Percentiles rank a stretch among this genome's conserved stretches.
Conservation (phyloP, 179 eudicot species). For the Carnegiea gigantea region DNA sequence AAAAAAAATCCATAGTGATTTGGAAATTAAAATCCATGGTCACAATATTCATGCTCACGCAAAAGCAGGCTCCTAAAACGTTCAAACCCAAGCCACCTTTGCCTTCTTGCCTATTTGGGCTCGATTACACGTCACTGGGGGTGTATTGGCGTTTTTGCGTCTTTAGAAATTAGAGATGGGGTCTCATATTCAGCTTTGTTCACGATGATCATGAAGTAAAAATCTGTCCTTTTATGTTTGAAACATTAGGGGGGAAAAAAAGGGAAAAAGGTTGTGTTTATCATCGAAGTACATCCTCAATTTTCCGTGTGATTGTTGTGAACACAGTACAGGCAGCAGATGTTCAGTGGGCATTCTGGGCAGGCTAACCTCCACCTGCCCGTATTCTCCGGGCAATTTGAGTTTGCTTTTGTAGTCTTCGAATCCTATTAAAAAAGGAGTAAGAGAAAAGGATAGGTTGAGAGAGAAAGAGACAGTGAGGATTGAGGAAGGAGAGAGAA, state of each 20-base stretch:
- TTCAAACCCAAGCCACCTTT: background rate
- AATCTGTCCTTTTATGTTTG: background rate
- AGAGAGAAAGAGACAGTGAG: constrained; percentile 23
- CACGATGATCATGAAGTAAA: constrained; percentile 1
- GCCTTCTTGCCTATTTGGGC: background rate
- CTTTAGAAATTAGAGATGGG: background rate
- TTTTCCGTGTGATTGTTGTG: constrained; percentile 30
- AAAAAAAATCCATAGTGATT: background rate
- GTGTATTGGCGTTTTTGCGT: constrained; percentile 5
- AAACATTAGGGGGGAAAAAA: background rate
- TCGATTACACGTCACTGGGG: background rate
- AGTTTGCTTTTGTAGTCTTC: constrained; percentile 38
- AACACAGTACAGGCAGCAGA: constrained; percentile 27
- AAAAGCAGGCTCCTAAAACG: background rate
- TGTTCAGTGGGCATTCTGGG: constrained; percentile 30
- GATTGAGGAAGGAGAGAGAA: constrained; percentile 13
- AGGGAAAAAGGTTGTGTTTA: background rate
- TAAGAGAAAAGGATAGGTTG: constrained; percentile 28
- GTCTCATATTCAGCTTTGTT: background rate
- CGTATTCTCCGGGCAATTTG: constrained; percentile 41
- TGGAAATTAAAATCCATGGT: background rate
- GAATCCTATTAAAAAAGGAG: constrained; percentile 32
- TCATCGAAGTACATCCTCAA: background rate
- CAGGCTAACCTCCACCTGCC: constrained; percentile 38
- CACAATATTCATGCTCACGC: background rate